Conservation (phyloP, 306 rosid species). For the Ceratonia siliqua region DNA sequence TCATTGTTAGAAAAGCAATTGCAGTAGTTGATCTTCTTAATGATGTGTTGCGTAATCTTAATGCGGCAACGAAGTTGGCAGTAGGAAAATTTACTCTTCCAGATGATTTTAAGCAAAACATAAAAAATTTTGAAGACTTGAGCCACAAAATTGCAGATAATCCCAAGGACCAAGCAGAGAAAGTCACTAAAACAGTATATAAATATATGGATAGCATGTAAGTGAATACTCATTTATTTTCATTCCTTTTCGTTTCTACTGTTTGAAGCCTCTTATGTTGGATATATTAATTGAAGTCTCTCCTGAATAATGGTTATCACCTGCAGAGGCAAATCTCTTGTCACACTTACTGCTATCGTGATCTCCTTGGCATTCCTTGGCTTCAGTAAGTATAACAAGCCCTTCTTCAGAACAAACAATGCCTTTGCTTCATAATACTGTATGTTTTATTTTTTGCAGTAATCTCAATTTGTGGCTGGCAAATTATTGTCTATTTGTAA, state of each 20-base stretch:
- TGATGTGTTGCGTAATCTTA: not conserved
- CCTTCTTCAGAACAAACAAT: not conserved
- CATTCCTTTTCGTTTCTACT: not conserved
- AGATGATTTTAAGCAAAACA: not conserved
- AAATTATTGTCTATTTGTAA: slow-evolving; percentile 50
- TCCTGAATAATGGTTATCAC: not conserved
- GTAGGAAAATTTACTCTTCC: slow-evolving; percentile 26
- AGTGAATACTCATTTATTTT: slow-evolving; percentile 1
- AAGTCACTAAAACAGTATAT: not conserved
- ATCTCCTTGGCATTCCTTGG: slow-evolving; percentile 54
- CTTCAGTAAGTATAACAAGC: slow-evolving; percentile 45
- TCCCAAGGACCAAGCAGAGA: not conserved
- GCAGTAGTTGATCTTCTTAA: slow-evolving; percentile 3
- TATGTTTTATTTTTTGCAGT: slow-evolving; percentile 40
- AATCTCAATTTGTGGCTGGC: slow-evolving; percentile 55
- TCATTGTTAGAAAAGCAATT: not conserved
- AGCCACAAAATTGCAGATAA: not conserved
- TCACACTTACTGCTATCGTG: slow-evolving; percentile 41
- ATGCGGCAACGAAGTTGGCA: slow-evolving; percentile 15
- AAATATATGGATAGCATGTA: not conserved
- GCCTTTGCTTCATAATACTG: slow-evolving; percentile 7
- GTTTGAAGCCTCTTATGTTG: not conserved
- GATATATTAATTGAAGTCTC: not conserved
- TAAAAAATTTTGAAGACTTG: not conserved
- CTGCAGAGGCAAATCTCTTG: slow-evolving; percentile 50